Evolutionary conservation across 345 rosid species (phyloP).

Genomic region (Eutrema japonicum): DNA sequence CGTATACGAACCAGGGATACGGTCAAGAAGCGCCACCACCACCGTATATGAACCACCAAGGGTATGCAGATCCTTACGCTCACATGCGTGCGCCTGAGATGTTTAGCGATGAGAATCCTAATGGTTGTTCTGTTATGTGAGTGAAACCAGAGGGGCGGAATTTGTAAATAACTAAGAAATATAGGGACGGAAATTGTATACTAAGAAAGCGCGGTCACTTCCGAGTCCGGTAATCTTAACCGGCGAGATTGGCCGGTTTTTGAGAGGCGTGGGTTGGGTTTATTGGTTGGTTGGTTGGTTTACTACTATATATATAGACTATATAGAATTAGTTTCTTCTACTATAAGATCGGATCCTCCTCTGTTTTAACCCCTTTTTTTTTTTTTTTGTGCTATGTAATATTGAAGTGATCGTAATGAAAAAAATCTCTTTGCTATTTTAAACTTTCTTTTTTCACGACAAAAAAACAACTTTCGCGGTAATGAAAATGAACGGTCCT

Average conservation of each 20-base stretch:
- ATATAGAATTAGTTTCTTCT: not conserved
- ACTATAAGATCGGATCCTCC: not conserved
- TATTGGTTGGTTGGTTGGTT: slow-evolving; percentile 24
- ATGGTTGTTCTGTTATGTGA: slow-evolving; percentile 81
- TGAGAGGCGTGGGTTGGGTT: slow-evolving; percentile 39
- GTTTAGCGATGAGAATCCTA: slow-evolving; percentile 95
- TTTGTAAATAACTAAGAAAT: slow-evolving; percentile 44
- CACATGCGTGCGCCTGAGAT: slow-evolving; percentile 63
- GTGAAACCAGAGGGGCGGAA: not conserved
- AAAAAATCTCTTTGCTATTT: not conserved
- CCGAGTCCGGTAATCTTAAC: slow-evolving; percentile 45
- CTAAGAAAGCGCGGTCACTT: slow-evolving; percentile 22
- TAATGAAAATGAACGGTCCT: slow-evolving; percentile 1
- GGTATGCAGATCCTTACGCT: slow-evolving; percentile 46
- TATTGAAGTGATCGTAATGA: slow-evolving; percentile 19
- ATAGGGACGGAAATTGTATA: slow-evolving; percentile 30
- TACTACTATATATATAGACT: not conserved
- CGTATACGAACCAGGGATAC: slow-evolving; percentile 41
- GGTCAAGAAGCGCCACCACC: slow-evolving; percentile 35
- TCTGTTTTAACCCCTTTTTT: not conserved
- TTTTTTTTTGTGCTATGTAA: slow-evolving; percentile 23
- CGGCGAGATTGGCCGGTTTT: slow-evolving; percentile 40
- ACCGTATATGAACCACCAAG: slow-evolving; percentile 39
- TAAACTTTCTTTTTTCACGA: not conserved
- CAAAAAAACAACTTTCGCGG: not conserved